These are phyloP conservation scores for Daldinia grandis DNA, from an alignment of 495 filamentous ascomycete genomes.

Conservation along the genomic window DNA sequence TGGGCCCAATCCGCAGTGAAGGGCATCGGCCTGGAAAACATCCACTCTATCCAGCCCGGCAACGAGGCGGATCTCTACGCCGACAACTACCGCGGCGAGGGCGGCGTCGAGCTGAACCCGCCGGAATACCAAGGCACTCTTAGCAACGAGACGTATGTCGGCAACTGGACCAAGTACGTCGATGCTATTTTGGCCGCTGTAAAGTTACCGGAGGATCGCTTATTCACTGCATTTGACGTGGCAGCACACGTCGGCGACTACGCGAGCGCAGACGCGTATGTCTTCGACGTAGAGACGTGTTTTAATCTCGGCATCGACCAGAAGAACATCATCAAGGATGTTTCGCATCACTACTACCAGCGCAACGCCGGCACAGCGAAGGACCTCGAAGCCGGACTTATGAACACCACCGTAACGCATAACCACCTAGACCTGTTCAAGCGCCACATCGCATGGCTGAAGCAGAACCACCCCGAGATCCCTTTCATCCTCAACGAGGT, in stretches of 20 bases:
- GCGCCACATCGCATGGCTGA: slow-evolving; percentile 36
- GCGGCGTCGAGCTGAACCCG: slow-evolving; percentile 38
- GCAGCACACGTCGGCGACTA: slow-evolving; percentile 30
- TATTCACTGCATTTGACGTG: slow-evolving; percentile 44
- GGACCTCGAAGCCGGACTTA: slow-evolving; percentile 34
- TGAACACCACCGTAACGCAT: slow-evolving; percentile 38
- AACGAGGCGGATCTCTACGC: slow-evolving; percentile 45
- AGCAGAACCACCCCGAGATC: slow-evolving; percentile 31
- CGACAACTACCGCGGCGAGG: slow-evolving; percentile 31
- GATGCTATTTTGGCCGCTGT: slow-evolving; percentile 33
- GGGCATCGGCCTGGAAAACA: slow-evolving; percentile 33
- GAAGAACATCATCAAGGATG: slow-evolving; percentile 37
- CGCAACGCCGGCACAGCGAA: slow-evolving; percentile 32
- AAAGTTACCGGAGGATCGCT: slow-evolving; percentile 25
- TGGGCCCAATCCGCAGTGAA: slow-evolving; percentile 42
- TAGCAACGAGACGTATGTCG: slow-evolving; percentile 43
- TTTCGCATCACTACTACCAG: slow-evolving; percentile 46
- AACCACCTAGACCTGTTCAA: slow-evolving; percentile 37
- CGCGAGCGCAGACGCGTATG: slow-evolving; percentile 24
- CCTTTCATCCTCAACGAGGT: slow-evolving; percentile 45
- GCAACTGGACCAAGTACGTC: slow-evolving; percentile 42
- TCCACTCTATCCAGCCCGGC: slow-evolving; percentile 45
- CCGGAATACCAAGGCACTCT: slow-evolving; percentile 44
- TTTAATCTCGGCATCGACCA: slow-evolving; percentile 44
- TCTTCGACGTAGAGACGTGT: slow-evolving; percentile 40